These are phyloP conservation scores for Citrus hindsii DNA, from an alignment of 345 rosid species.

Conservation along the genomic window DNA sequence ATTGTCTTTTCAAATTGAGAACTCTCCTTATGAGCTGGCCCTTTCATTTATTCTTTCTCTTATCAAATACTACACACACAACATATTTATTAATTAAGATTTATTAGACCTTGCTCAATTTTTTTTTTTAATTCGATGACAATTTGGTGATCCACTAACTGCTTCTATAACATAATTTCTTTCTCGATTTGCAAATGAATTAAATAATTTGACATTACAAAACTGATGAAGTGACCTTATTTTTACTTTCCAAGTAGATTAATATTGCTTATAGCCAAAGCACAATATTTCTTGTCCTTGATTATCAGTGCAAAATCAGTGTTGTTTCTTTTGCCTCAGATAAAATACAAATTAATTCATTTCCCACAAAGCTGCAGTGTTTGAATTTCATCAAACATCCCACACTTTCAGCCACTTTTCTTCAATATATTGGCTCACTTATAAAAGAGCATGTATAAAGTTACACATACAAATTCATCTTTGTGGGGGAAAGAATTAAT, in stretches of 20 bases:
- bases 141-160: background rate
- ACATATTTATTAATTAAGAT: background rate
- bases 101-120: no score
- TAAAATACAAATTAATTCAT: background rate
- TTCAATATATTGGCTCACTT: background rate
- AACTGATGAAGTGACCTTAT: background rate
- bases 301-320: no score
- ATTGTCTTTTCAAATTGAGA: background rate
- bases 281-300: no score
- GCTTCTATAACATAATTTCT: background rate
- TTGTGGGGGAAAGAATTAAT: background rate
- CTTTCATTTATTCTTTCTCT: background rate
- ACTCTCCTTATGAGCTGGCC: background rate
- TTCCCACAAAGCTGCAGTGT: background rate
- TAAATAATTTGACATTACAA: background rate
- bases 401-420: background rate
- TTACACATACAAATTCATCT: background rate
- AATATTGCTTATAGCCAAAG: no score
- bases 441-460: background rate
- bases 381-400: background rate
- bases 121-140: background rate
- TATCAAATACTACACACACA: background rate
- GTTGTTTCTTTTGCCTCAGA: no score
- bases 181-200: background rate
- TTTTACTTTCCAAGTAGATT: background rate